Base-by-base conservation (phyloP, 371 early-diverging fungal genomes). In the Mortierella sp. region DNA sequence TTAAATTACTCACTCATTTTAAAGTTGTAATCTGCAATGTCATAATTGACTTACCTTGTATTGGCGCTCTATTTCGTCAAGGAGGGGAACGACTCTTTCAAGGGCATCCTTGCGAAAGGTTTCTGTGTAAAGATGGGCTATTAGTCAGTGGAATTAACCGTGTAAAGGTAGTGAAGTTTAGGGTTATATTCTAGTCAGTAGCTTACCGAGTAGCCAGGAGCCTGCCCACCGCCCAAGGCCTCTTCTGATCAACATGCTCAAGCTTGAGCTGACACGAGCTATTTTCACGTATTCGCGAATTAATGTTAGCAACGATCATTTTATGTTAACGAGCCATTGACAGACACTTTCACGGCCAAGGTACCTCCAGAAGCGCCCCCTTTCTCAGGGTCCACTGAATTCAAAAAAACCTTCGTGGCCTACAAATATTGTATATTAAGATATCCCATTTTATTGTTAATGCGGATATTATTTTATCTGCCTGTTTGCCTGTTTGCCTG, bases 141-240 rank as follows among this genome's bases (percentile, higher is more conserved):
- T 37, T 32, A 22, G 11, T 14, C 24, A 28, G 24, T 55, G 24
- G 28, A 28, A 11, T 12, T 9, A 28, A 55, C 5, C 28, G 2
- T 30, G 9, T 45, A 9, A 20, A 24, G 11, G 28, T 4, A 12
- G 9, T 4, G 14, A 55, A 28, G 55, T 26, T 4, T 5, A 1
- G 1, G 28, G 2, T 12, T 28, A 28, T 24, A 4, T 26, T 10
- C 26, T n/a, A 51, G 18, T n/a, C 18, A n/a, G 12, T 16, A 28
- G 28, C 64, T 47, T 70, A 78, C 78, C 74, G 6, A 78, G 60
- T 9, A 78, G 57, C 73, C 70, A 78, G 20, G 69, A 51, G 1
- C 74, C 78, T 16, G 70, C 67, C 78, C 78, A 78, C 18, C 59
- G 57, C 5, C 64, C 78, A 8, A 73, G 73, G 0, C 70, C 74